Evolutionary conservation across 192 early-diverging fungal species (phyloP), one percentile per base, ranked within the genome.

Genomic region (Umbelopsis vinacea): DNA sequence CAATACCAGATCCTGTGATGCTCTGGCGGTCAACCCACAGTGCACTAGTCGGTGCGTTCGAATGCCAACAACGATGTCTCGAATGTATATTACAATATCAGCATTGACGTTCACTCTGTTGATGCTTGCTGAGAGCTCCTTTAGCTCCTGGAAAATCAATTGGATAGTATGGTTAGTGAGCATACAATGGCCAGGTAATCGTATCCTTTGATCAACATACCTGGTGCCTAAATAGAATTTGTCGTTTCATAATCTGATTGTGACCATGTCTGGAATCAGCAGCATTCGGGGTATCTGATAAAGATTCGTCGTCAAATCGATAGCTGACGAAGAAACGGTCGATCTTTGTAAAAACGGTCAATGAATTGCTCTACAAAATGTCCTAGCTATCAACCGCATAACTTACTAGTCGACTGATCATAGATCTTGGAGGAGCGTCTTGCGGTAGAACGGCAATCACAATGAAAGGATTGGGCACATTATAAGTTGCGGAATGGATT

Each of bases 31-130:
- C 22, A 88, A 46, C 3, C 87, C 87, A 35, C 85, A 80, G 43
- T 82, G 80, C 15, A 88, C 79, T n/a, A 76, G 69, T 23, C 84
- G 81, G 40, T 88, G 87, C 9, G 83, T 88, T 26, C 87, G 80
- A 52, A 88, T 68, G 26, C 77, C 87, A n/a, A 88, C 85, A 37
- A 88, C 78, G 46, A 88, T 81, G 79, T 88, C 87, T 12, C 87
- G 76, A 52, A 88, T 86, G 45, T 88, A 88, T 11, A 85, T 48
- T 43, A 74, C 80, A 50, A 88, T 82, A 37, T 88, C 87, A 46
- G 78, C 84, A 68, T 84, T 78, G 8, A 88, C 70, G n/a, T 79
- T 73, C 11, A 88, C 82, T 21, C 48, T 69, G 33, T 73, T 76
- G 40, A 84, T 79, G 12, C 76, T 48, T 67, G 78, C 78, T 22